These are phyloP conservation scores for Saccharomycopsis schoenii DNA, from an alignment of 805 yeast species.

Conservation along the genomic window DNA sequence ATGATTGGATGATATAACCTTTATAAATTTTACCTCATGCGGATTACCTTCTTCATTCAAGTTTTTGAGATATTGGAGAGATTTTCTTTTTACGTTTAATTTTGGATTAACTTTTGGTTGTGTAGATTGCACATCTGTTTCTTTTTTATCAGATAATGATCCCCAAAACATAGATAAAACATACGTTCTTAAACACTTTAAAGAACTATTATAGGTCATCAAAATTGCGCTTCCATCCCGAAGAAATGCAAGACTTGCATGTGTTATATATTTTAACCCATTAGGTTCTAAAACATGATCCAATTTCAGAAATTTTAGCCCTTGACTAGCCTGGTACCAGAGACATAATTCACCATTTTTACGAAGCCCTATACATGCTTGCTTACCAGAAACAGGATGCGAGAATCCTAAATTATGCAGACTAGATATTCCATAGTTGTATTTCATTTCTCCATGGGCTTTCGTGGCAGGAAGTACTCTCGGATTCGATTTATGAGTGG, in stretches of 20 bases:
- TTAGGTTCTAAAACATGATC: background rate
- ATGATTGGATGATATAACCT: conserved; percentile 34
- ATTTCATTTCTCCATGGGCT: conserved; percentile 26
- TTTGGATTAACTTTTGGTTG: conserved; percentile 26
- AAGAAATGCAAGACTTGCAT: conserved; percentile 43
- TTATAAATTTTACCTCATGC: conserved; percentile 26
- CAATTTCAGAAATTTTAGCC: conserved; percentile 43
- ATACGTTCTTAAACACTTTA: conserved; percentile 33
- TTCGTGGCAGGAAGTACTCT: conserved; percentile 49
- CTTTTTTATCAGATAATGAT: conserved; percentile 36
- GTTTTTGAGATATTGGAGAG: conserved; percentile 19
- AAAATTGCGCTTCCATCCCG: conserved; percentile 38
- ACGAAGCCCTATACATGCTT: conserved; percentile 61
- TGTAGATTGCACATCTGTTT: conserved; percentile 29
- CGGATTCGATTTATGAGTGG: conserved; percentile 56
- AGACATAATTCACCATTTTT: conserved; percentile 49
- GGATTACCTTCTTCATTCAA: conserved; percentile 17
- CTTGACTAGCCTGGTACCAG: conserved; percentile 57
- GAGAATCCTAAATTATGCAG: conserved; percentile 49
- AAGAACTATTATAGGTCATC: conserved; percentile 30
- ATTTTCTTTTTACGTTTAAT: conserved; percentile 27
- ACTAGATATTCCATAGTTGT: conserved; percentile 49
- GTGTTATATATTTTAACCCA: conserved; percentile 20
- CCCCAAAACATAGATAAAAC: conserved; percentile 47
- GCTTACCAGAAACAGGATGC: conserved; percentile 60